Conservation (phyloP, 345 rosid genomes). For the Melaleuca quinquenervia region DNA sequence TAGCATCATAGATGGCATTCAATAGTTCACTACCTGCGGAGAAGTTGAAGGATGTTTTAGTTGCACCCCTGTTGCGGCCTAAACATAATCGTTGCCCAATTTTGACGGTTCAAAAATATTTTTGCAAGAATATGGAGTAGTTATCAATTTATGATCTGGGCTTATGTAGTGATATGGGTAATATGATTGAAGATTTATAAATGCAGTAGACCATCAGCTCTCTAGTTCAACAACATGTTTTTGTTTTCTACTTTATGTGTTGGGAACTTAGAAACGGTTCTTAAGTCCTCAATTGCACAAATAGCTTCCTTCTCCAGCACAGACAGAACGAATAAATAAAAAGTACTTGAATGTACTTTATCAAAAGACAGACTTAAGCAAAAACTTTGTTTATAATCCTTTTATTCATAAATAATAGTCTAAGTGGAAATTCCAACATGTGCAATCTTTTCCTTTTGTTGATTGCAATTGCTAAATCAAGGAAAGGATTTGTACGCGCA, state of each 20-base stretch:
- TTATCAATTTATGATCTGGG: not conserved
- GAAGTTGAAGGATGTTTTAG: not conserved
- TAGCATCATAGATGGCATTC: not conserved
- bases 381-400: too few relatives aligned
- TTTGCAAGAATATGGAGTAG: not conserved
- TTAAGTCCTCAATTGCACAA: not conserved
- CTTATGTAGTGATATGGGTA: not conserved
- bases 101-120: not conserved
- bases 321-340: not conserved
- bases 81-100: not conserved
- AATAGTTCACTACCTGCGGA: not conserved
- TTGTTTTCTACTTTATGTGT: not conserved
- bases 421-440: too few relatives aligned
- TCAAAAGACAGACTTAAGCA: too few relatives aligned
- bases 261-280: not conserved
- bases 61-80: not conserved
- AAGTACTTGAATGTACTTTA: not conserved
- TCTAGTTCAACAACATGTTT: not conserved
- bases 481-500: slow-evolving; percentile 78
- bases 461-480: slow-evolving; percentile 46
- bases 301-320: not conserved
- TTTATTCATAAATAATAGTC: too few relatives aligned
- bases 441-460: slow-evolving; percentile 4
- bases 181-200: not conserved
- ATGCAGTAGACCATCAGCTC: not conserved